A percentile compares a stretch with the other conserved stretches of the same genome.
These are phyloP conservation scores for Melampsora larici-populina DNA, from an alignment of 1,284 basidiomycete species.

Conservation along the genomic window DNA sequence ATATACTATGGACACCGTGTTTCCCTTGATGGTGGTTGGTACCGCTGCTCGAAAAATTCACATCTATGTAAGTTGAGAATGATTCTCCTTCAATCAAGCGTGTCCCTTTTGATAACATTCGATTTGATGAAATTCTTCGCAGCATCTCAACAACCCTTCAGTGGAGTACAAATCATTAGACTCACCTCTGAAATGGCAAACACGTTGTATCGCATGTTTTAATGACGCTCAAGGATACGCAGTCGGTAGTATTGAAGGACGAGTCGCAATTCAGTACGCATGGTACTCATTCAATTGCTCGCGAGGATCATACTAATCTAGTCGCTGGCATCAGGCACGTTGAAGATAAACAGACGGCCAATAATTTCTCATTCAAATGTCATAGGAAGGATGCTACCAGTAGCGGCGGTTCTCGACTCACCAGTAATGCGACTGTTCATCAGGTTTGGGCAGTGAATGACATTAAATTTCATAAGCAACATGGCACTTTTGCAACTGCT, in stretches of 20 bases:
- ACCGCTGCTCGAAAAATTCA: conserved; percentile 87
- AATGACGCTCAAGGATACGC: conserved; percentile 77
- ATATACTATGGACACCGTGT: conserved; percentile 78
- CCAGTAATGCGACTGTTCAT: conserved; percentile 68
- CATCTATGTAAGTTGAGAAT: conserved; percentile 59
- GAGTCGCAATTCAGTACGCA: conserved; percentile 89
- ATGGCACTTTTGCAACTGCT: conserved; percentile 91
- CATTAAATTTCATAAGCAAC: conserved; percentile 82
- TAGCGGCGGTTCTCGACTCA: conserved; percentile 54
- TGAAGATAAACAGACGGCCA: conserved; percentile 67
- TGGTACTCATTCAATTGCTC: not conserved
- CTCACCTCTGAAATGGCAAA: conserved; percentile 91
- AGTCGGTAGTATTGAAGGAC: conserved; percentile 88
- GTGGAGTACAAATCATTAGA: conserved; percentile 55
- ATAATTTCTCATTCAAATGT: conserved; percentile 95
- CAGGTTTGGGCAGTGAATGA: conserved; percentile 88
- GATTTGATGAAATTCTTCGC: not conserved
- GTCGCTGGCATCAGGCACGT: conserved; percentile 61
- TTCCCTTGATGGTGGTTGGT: conserved; percentile 87
- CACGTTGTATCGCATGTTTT: conserved; percentile 82
- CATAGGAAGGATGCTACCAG: conserved; percentile 68
- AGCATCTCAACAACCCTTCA: conserved; percentile 59
- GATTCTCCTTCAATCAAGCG: conserved; percentile 65
- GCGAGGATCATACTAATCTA: too few species aligned
- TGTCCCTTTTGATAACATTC: not conserved